Evolutionary conservation across 352 stramenopile genomes (phyloP).

Genomic region (Thalassiosira exigua): DNA sequence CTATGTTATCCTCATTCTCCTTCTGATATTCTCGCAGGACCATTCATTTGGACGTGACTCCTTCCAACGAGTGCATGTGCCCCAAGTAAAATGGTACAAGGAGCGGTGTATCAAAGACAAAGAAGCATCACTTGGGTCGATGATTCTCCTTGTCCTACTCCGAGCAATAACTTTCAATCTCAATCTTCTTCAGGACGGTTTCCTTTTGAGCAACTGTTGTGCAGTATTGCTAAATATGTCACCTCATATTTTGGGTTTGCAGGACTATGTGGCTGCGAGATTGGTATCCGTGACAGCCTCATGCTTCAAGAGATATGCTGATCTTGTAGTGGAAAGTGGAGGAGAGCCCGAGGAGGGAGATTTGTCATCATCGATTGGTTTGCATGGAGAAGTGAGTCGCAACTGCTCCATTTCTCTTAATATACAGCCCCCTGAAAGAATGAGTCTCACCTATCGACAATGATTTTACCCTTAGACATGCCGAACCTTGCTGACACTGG

Average conservation of each 20-base stretch:
- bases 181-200: slow-evolving; percentile 73
- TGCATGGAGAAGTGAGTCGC: slow-evolving; percentile 75
- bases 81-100: slow-evolving; percentile 74
- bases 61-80: slow-evolving; percentile 68
- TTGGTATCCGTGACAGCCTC: slow-evolving; percentile 74
- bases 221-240: slow-evolving; percentile 80
- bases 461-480: no score
- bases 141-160: slow-evolving; percentile 74
- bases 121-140: slow-evolving; percentile 74
- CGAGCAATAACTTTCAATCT: slow-evolving; percentile 76
- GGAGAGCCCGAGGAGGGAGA: slow-evolving; percentile 63
- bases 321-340: slow-evolving; percentile 42
- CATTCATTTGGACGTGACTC: slow-evolving; percentile 77
- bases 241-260: slow-evolving; percentile 63
- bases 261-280: slow-evolving; percentile 76
- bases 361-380: slow-evolving; percentile 58
- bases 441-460: no score
- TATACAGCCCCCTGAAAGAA: no score
- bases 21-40: slow-evolving; percentile 84
- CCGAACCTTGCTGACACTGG: slow-evolving; percentile 68
- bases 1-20: slow-evolving; percentile 83
- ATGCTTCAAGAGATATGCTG: slow-evolving; percentile 64
- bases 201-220: slow-evolving; percentile 83
- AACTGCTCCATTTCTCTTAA: no score
- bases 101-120: slow-evolving; percentile 71